These are phyloP conservation scores for Penicillium robsamsonii DNA, from an alignment of 495 filamentous ascomycete genomes.

Conservation along the genomic window DNA sequence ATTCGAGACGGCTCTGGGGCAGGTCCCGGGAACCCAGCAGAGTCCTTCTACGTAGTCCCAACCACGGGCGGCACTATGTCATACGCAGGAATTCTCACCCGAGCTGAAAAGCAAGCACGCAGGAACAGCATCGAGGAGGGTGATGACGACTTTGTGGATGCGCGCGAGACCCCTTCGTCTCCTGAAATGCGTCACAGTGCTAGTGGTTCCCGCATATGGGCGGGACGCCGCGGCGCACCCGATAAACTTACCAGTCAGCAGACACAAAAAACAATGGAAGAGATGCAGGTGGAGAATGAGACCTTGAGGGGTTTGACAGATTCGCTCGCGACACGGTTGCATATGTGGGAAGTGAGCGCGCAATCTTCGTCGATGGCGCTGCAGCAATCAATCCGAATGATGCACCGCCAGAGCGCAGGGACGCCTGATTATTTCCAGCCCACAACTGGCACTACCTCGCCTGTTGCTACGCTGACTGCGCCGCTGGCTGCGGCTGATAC, in stretches of 20 bases:
- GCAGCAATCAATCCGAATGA: slow-evolving; percentile 72
- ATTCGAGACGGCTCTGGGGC: slow-evolving; percentile 51
- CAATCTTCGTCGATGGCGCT: slow-evolving; percentile 79
- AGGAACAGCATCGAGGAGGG: slow-evolving; percentile 51
- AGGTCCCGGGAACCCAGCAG: slow-evolving; percentile 51
- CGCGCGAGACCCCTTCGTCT: slow-evolving; percentile 64
- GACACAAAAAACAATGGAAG: slow-evolving; percentile 66
- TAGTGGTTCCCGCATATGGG: slow-evolving; percentile 19
- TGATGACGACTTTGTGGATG: slow-evolving; percentile 86
- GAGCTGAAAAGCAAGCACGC: slow-evolving; percentile 63
- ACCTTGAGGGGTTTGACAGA: slow-evolving; percentile 72
- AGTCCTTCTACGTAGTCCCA: slow-evolving; percentile 95
- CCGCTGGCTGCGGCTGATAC: slow-evolving; percentile 29
- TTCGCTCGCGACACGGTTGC: slow-evolving; percentile 70
- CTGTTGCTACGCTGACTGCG: slow-evolving; percentile 23
- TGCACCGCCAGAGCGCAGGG: slow-evolving; percentile 51
- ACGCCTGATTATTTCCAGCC: slow-evolving; percentile 29
- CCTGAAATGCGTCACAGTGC: slow-evolving; percentile 45
- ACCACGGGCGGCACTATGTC: slow-evolving; percentile 82
- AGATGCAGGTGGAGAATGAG: slow-evolving; percentile 78
- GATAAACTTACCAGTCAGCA: slow-evolving; percentile 33
- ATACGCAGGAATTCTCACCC: slow-evolving; percentile 81
- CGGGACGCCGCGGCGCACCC: slow-evolving; percentile 19
- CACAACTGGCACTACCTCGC: slow-evolving; percentile 29
- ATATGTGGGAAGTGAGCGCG: slow-evolving; percentile 81